Evolutionary conservation across 148 eudicot genomes (phyloP).

Genomic region (Diospyros lotus): DNA sequence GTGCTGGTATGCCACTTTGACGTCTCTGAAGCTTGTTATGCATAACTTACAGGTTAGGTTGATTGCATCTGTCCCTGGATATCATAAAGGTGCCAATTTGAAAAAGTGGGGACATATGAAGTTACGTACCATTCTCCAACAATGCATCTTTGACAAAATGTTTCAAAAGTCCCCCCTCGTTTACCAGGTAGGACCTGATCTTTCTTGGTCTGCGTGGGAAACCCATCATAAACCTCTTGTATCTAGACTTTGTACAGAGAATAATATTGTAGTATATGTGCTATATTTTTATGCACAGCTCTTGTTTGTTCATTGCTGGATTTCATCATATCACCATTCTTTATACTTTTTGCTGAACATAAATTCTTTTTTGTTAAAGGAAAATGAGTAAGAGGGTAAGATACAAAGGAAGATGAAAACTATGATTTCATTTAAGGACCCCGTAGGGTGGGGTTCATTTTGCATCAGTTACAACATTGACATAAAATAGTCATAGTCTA

Average conservation of each 20-base stretch:
- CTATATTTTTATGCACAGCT: neutral
- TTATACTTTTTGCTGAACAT: neutral
- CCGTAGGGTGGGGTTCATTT: neutral
- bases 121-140: constrained; percentile 72
- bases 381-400: constrained; percentile 2
- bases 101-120: constrained; percentile 98
- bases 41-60: constrained; percentile 62
- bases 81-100: constrained; percentile 74
- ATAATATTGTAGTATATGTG: neutral
- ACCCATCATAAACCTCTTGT: neutral
- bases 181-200: constrained; percentile 60
- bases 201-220: constrained; percentile 5
- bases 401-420: constrained; percentile 2
- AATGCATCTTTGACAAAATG: constrained; percentile 57
- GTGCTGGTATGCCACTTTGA: neutral
- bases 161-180: constrained; percentile 78
- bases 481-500: neutral
- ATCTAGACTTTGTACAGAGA: neutral
- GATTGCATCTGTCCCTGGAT: constrained; percentile 96
- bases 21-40: neutral
- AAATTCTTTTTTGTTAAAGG: neutral
- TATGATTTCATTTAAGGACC: neutral
- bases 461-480: neutral
- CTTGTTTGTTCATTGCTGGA: neutral
- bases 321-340: neutral